Conservation (phyloP, 2,329 filamentous ascomycete species). For the Chrysoporthe deuterocubensis region DNA sequence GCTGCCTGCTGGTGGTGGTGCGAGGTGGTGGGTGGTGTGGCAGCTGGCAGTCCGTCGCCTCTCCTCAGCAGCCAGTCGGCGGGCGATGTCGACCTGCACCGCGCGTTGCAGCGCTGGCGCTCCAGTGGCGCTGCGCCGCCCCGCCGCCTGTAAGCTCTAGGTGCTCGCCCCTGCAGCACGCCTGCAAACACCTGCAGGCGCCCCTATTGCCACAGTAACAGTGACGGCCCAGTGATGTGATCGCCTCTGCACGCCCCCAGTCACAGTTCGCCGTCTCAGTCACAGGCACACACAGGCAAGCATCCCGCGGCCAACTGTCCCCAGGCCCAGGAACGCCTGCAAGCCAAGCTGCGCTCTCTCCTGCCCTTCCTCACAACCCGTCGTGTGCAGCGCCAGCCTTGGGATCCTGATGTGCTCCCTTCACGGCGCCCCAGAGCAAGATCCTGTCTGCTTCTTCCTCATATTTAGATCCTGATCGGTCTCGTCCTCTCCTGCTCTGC, state of each 20-base stretch:
- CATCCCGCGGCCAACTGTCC: neutral
- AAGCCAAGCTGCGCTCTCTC: neutral
- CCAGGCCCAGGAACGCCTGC: neutral
- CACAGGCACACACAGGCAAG: neutral
- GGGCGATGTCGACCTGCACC: no score
- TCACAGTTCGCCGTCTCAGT: neutral
- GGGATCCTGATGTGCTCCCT: no score
- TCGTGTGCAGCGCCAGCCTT: no score
- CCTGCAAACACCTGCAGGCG: neutral
- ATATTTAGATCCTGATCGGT: neutral
- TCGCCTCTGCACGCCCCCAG: neutral
- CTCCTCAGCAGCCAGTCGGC: no score
- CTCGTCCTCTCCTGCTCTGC: neutral
- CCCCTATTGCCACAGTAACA: neutral
- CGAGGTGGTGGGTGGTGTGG: no score
- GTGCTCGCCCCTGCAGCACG: neutral
- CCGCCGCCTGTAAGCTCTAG: no score
- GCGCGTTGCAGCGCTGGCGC: no score
- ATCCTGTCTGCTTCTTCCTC: neutral
- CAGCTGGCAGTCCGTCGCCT: no score
- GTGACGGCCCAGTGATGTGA: neutral
- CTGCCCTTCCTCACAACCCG: neutral
- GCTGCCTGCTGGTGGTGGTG: no score
- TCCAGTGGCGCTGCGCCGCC: no score
- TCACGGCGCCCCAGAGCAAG: no score